Base-by-base conservation (phyloP, 2,329 filamentous ascomycete species). In the Capronia epimyces region DNA sequence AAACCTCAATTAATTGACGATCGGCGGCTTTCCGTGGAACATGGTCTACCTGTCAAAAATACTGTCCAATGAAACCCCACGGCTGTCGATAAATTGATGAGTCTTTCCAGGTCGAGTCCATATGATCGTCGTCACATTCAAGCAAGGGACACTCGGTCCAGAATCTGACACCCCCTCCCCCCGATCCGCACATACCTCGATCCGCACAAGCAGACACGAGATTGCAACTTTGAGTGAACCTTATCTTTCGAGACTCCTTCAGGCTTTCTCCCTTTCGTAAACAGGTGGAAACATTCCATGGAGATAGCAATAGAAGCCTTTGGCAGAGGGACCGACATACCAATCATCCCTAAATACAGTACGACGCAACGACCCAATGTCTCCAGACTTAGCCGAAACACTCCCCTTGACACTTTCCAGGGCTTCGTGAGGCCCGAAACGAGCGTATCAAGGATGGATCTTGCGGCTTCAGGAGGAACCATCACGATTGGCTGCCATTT, bases 91-190 rank as follows among this genome's bases (percentile, higher is more conserved):
- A 37, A 18, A 20, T 20, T 20, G 18, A 37, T 9, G 34, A 18
- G 34, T 13, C 16, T 37, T 37, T 37, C 16, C 34, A 18, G 34
- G 34, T 37, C 34, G 15, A 37, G n/a, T 20, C 16, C 15, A 5
- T 20, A 18, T 18, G 34, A 37, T 37, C 34, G 16, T 50, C 48
- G 48, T 40, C 41, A n/a, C 10, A 13, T 13, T 50, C 48, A 13
- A 45, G 42, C 41, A 20, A n/a, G 48, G 48, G 48, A 22, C 36
- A 18, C 15, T 32, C 34, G 48, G 32, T 39, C 48, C 48, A 50
- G 48, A 50, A 41, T 31, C 37, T 31, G 31, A 44, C 40, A 41
- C 31, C n/a, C 42, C 40, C 18, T 36, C 24, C 34, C 34, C 6
- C 31, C 5, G 18, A 37, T 37, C 16, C 12, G 6, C 8, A 37